phyloP scores from a whole-genome alignment of 2,329 filamentous ascomycete species.

The Trichoderma gracile region DNA sequence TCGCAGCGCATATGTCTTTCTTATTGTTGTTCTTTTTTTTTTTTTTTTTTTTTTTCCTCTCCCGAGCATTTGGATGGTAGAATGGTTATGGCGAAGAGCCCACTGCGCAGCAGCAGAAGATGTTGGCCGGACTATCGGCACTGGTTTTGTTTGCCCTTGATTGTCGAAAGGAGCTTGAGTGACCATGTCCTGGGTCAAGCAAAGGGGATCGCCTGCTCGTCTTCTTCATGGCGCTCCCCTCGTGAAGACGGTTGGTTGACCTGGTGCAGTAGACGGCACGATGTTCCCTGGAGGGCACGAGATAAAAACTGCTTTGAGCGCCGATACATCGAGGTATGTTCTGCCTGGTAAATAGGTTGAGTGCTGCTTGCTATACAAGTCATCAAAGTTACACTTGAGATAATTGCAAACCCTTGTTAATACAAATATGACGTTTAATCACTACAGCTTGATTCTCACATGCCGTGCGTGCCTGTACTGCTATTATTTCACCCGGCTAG shows the following conservation, averaged over 20 bases:
- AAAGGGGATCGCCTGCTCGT: background rate
- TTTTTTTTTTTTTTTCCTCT: conserved; percentile 24
- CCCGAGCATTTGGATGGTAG: conserved; percentile 24
- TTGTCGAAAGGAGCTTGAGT: conserved; percentile 10
- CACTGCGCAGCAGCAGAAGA: conserved; percentile 22
- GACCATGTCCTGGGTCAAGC: background rate
- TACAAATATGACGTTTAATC: background rate
- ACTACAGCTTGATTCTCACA: background rate
- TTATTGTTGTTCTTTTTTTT: too few relatives aligned
- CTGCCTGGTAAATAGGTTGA: conserved; percentile 20
- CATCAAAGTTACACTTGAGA: conserved; percentile 15
- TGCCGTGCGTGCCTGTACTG: too few relatives aligned
- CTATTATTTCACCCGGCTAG: too few relatives aligned
- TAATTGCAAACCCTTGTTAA: background rate
- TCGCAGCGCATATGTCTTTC: conserved; percentile 23
- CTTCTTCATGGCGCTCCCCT: conserved; percentile 3
- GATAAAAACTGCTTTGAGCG: conserved; percentile 14
- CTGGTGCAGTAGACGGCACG: conserved; percentile 19
- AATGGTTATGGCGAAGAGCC: conserved; percentile 20
- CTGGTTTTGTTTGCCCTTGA: conserved; percentile 13
- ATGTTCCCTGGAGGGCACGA: conserved; percentile 14
- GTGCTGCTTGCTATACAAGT: conserved; percentile 19
- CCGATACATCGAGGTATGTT: conserved; percentile 20
- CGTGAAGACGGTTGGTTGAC: background rate
- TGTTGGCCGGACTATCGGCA: conserved; percentile 18